Evolutionary conservation across 78 protist species (phyloP).

Genomic region (Ministeria vibrans): DNA sequence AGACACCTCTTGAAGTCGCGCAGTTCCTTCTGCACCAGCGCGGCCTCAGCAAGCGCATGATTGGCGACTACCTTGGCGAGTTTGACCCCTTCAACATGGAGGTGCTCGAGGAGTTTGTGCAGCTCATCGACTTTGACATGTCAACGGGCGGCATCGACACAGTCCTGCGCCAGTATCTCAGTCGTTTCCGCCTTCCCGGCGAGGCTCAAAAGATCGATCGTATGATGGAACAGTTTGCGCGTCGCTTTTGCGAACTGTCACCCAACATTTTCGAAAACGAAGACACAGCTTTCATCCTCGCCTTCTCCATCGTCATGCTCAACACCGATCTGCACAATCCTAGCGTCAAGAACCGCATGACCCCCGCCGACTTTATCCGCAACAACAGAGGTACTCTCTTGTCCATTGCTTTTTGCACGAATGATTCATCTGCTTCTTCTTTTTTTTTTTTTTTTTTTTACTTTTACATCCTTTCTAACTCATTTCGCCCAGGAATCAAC

Average conservation of each 20-base stretch:
- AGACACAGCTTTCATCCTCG: slow-evolving; percentile 44
- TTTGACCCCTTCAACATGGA: not conserved
- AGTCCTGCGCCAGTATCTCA: slow-evolving; percentile 41
- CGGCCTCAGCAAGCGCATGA: slow-evolving; percentile 1
- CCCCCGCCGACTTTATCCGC: slow-evolving; percentile 37
- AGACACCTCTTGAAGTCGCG: slow-evolving; percentile 47
- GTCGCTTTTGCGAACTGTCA: not conserved
- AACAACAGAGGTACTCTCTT: slow-evolving; percentile 31
- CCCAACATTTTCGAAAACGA: slow-evolving; percentile 6
- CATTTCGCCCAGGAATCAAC: not conserved
- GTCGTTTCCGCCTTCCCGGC: slow-evolving; percentile 67
- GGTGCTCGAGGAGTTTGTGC: not conserved
- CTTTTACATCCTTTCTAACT: not conserved
- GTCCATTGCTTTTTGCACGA: not conserved
- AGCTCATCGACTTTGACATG: not conserved
- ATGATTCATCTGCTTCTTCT: not conserved
- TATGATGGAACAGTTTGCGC: slow-evolving; percentile 27
- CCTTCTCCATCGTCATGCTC: slow-evolving; percentile 65
- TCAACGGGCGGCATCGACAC: not conserved
- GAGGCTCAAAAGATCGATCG: slow-evolving; percentile 77
- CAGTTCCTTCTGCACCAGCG: slow-evolving; percentile 36
- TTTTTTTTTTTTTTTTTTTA: not conserved
- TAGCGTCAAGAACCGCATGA: slow-evolving; percentile 30
- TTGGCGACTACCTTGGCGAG: slow-evolving; percentile 77
- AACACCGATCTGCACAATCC: slow-evolving; percentile 66